Percentiles rank a stretch among this genome's conserved stretches.
Conservation (phyloP, 2,329 filamentous ascomycete genomes). For the Cercospora janseana region DNA sequence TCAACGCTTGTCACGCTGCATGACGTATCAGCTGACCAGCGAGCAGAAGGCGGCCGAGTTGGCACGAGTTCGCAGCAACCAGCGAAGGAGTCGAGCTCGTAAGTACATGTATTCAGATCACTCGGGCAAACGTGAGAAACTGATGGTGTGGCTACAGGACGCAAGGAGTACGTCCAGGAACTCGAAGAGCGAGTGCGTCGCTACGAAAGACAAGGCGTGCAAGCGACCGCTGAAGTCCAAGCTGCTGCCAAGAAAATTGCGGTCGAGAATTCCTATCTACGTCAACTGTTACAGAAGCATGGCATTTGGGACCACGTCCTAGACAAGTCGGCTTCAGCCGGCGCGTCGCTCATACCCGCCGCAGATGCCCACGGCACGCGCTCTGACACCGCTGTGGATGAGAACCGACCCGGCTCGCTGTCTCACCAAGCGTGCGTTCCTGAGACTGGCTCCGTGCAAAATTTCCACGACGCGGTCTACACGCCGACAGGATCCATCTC, state of each 20-base stretch:
- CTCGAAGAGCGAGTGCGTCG: constrained; percentile 6
- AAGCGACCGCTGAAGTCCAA: constrained; percentile 4
- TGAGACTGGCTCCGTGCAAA: background rate
- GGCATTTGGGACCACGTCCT: background rate
- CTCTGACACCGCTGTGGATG: too few relatives aligned
- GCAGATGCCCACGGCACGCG: too few relatives aligned
- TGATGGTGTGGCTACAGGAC: background rate
- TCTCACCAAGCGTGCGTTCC: too few relatives aligned
- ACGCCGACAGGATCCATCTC: background rate
- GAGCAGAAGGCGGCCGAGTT: constrained; percentile 1
- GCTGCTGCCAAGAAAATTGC: constrained; percentile 9
- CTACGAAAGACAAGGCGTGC: constrained; percentile 5
- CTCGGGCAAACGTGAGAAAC: background rate
- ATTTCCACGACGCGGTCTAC: background rate
- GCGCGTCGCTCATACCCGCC: too few relatives aligned
- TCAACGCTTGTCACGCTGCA: background rate
- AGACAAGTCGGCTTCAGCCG: background rate
- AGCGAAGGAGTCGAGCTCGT: constrained; percentile 3
- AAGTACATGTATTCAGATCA: background rate
- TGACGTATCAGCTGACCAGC: background rate
- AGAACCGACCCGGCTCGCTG: too few relatives aligned
- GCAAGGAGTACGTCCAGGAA: constrained; percentile 9
- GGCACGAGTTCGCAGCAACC: constrained; percentile 6
- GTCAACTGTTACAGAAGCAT: constrained; percentile 2
- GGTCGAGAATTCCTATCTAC: constrained; percentile 1